Evolutionary conservation across 2,329 filamentous ascomycete genomes (phyloP).

Genomic region (Ophiocordyceps sinensis): DNA sequence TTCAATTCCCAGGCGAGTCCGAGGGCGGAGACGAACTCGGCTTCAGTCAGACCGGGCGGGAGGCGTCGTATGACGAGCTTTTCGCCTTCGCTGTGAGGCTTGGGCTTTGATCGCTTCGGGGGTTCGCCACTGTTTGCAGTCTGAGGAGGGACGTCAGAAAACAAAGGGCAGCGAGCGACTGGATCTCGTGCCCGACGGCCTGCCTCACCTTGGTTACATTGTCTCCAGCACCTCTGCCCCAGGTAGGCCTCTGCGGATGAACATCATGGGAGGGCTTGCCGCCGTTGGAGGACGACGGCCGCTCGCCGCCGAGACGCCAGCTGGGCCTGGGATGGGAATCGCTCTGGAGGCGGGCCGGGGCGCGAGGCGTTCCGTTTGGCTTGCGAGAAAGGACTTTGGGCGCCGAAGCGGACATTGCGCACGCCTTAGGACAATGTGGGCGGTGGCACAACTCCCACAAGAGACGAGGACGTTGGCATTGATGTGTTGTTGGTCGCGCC

Average conservation of each 20-base stretch:
- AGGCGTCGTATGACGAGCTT: constrained; percentile 78
- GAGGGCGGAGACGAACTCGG: constrained; percentile 58
- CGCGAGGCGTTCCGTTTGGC: constrained; percentile 16
- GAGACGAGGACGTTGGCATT: constrained; percentile 4
- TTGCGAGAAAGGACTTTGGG: constrained; percentile 21
- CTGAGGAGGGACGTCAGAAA: not conserved
- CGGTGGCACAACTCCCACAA: constrained; percentile 5
- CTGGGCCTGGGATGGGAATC: constrained; percentile 15
- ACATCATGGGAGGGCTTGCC: constrained; percentile 2
- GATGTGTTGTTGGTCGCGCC: not conserved
- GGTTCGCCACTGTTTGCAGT: constrained; percentile 12
- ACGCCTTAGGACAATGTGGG: constrained; percentile 11
- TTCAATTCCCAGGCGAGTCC: constrained; percentile 71
- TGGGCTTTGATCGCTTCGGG: constrained; percentile 16
- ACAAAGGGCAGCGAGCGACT: not conserved
- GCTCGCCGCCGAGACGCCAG: not conserved
- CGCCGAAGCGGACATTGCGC: constrained; percentile 21
- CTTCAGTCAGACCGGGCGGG: constrained; percentile 68
- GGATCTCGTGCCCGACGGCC: not conserved
- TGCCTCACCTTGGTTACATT: constrained; percentile 16
- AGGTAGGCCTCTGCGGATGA: not conserved
- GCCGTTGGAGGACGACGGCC: not conserved
- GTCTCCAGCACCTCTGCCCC: constrained; percentile 10
- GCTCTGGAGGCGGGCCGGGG: constrained; percentile 1
- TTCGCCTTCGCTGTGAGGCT: constrained; percentile 37